Evolutionary conservation across 805 yeast genomes (phyloP).

Genomic region (Babjeviella inositovora): DNA sequence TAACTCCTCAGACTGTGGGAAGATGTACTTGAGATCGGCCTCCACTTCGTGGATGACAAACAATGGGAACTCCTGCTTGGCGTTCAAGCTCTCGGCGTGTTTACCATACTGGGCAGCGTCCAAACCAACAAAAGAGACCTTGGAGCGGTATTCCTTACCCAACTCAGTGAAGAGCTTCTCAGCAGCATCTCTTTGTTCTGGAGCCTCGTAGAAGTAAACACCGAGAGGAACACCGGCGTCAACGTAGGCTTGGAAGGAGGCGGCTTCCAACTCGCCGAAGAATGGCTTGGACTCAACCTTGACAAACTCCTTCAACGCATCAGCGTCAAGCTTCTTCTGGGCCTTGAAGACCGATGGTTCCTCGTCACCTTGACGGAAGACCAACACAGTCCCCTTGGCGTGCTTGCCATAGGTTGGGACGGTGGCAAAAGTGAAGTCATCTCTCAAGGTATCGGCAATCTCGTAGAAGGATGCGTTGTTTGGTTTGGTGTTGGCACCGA

Average conservation of each 20-base stretch:
- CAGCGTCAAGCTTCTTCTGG: conserved; percentile 11
- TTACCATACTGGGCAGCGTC: conserved; percentile 68
- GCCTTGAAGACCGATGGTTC: conserved; percentile 13
- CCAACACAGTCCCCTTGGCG: conserved; percentile 10
- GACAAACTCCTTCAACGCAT: conserved; percentile 28
- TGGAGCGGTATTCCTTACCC: conserved; percentile 67
- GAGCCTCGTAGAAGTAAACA: conserved; percentile 68
- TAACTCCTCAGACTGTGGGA: conserved; percentile 39
- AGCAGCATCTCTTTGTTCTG: conserved; percentile 47
- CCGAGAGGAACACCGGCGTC: conserved; percentile 63
- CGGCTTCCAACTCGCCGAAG: conserved; percentile 77
- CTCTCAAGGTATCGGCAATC: conserved; percentile 51
- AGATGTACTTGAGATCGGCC: conserved; percentile 62
- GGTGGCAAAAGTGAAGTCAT: conserved; percentile 44
- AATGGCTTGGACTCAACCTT: conserved; percentile 57
- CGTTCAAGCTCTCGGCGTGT: conserved; percentile 77
- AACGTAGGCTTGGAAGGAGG: conserved; percentile 64
- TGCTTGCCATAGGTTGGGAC: conserved; percentile 18
- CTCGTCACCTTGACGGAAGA: conserved; percentile 11
- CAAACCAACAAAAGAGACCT: conserved; percentile 75
- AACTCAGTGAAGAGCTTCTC: conserved; percentile 35
- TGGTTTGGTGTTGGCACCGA: conserved; percentile 16
- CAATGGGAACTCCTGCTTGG: conserved; percentile 78
- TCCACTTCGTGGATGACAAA: conserved; percentile 70
- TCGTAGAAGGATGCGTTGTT: conserved; percentile 41